Evolutionary conservation across 169 alveolate genomes (phyloP), one percentile per base, ranked within the genome.

Genomic region (Cryptosporidium baileyi): DNA sequence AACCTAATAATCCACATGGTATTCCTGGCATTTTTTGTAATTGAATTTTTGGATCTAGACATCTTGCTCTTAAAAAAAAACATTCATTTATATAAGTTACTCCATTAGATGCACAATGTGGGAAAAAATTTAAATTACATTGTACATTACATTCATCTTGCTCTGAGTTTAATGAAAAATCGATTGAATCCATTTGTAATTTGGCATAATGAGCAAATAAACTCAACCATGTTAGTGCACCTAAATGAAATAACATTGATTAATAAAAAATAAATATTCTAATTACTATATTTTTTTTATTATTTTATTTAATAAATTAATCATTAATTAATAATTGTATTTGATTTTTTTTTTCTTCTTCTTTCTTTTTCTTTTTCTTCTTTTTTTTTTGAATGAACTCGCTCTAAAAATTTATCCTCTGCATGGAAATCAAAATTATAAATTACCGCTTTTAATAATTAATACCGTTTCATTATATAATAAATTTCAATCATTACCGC

Each of bases 171-270:
- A 13, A 11, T 28, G 85, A 74, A 34, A 54, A 74, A 57, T 74
- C 85, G 17, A 74, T 74, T 2, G 67, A 57, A 26, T 74, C 85
- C 85, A 74, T 74, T 19, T 74, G 85, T 17, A 54, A n/a, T 54
- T 74, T 74, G n/a, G 85, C 85, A 57, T 74, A 74, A 36, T 74
- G 67, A 41, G 67, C 65, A 74, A 74, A 74, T 40, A 74, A 40
- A 36, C 74, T 54, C 60, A 74, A 28, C 85, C 85, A 74, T 6
- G 85, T 74, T 36, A 74, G 11, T 17, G 65, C 74, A 13, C 85
- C 85, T 30, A 74, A 45, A 40, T 74, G 85, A 36, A 74, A 74
- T 22, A 74, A 13, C 85, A 74, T 74, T 34, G 13, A 19, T 22
- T 3, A 30, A 5, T n/a, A n/a, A n/a, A n/a, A n/a, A n/a, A n/a